Evolutionary conservation across 2,329 filamentous ascomycete species (phyloP), one percentile per base, ranked within the genome.

Genomic region (Neonectria hederae): DNA sequence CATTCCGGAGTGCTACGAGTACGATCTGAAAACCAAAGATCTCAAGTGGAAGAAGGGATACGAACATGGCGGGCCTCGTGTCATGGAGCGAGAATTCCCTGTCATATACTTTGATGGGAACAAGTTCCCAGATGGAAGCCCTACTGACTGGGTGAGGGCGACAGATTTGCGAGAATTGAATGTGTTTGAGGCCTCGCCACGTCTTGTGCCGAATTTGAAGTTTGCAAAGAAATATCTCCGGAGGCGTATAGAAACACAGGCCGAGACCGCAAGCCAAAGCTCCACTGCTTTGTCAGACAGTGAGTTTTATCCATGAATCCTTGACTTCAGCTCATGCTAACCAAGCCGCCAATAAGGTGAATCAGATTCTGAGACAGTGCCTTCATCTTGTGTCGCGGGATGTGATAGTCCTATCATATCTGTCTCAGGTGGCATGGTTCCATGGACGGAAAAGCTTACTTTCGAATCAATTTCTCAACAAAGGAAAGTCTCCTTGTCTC

Each of bases 1-100:
- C 17, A 28, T 65, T 0, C 63, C 63, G 5, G 38, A 56, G 14
- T 66, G 63, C 26, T 63, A 66, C 22, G 19, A 52, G 7, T 42
- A 56, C n/a, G 56, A 66, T 13, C 19, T n/a, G 1, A 13, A 24
- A 11, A 49, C 30, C 9, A 52, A 57, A 51, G 45, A 19, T 5
- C 10, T 61, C 30, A 24, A 55, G 22, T 61, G 58, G 58, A 38
- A 48, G 19, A 13, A 53, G 4, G 51, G 43, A 28, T 61, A 60
- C 3, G 43, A 48, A 22, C 48, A 56, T 40, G 43, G 24, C 13
- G 51, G 59, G 4, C 26, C 42, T 24, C 30, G 53, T 19, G 52
- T 56, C 6, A 22, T 19, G 35, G n/a, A 61, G 21, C 28, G 59
- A 5, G 19, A 42, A 45, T 61, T 61, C 5, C 59, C 59, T 2